Base-by-base conservation (phyloP, 371 early-diverging fungal species). In the Lichtheimia ornata region DNA sequence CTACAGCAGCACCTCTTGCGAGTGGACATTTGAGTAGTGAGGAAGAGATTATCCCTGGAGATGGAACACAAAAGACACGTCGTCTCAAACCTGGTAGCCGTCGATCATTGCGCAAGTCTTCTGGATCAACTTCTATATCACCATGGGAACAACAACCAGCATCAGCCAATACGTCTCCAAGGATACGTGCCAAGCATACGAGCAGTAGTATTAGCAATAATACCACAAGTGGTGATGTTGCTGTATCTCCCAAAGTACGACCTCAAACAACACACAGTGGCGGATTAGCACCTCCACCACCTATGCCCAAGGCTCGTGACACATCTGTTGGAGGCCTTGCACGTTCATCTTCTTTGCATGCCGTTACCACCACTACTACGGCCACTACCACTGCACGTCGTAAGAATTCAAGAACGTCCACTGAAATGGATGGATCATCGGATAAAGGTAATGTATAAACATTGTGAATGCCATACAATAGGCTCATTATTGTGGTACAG, bases 1-100 rank as follows among this genome's bases (percentile, higher is more conserved):
- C 61, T 2, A 40, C 61, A 14, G 22, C 50, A 20, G 51, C 41
- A n/a, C 61, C 61, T 3, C 13, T 44, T 17, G 54, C 27, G 30
- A 18, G 43, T 1, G 56, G 64, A n/a, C 55, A 55, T 18, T 61
- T 59, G 9, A 65, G 66, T 24, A 65, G 66, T 35, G 66, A 65
- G 30, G 66, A 65, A 14, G 66, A 65, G 24, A 63, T 56, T 7
- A 43, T 56, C 15, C 13, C 22, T 15, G 50, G 47, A 3, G 61
- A 61, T 15, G 61, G 41, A 27, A 52, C 47, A n/a, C 52, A 30
- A n/a, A 58, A 35, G n/a, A 41, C 17, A 43, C 24, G 51, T 51
- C 20, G 66, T 12, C 56, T 25, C 25, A 64, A 44, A 18, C 49
- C 64, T 15, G 6, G 22, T n/a, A 49, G 53, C 12, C 63, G 63